These are phyloP conservation scores for Phytophthora pini DNA, from an alignment of 352 stramenopile species.

Conservation along the genomic window DNA sequence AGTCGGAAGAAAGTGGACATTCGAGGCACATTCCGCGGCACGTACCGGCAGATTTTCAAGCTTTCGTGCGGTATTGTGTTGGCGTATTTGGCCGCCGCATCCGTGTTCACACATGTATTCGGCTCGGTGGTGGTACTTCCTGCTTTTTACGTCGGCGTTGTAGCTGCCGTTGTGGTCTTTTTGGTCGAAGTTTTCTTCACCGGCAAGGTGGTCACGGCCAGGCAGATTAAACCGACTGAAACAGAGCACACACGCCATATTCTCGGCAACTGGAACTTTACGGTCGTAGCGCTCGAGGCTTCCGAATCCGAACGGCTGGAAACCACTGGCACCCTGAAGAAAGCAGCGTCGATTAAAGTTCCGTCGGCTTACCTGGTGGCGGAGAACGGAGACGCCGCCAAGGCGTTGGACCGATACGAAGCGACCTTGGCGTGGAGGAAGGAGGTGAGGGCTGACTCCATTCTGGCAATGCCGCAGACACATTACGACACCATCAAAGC, in stretches of 20 bases:
- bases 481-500: conserved; percentile 77
- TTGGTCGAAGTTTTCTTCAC: conserved; percentile 65
- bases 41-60: conserved; percentile 71
- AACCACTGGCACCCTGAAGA: conserved; percentile 20
- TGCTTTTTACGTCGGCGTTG: conserved; percentile 55
- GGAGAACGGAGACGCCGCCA: conserved; percentile 69
- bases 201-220: conserved; percentile 50
- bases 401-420: conserved; percentile 69
- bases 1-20: conserved; percentile 41
- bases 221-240: conserved; percentile 26
- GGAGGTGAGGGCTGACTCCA: conserved; percentile 72
- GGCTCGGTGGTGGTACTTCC: conserved; percentile 57
- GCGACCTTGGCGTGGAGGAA: conserved; percentile 76
- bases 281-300: conserved; percentile 61
- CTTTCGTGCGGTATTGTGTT: conserved; percentile 66
- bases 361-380: conserved; percentile 69
- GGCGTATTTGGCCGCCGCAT: conserved; percentile 55
- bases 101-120: conserved; percentile 61
- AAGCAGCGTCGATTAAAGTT: conserved; percentile 33
- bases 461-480: conserved; percentile 64
- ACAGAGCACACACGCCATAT: conserved; percentile 12
- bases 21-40: conserved; percentile 57
- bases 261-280: conserved; percentile 69
- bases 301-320: conserved; percentile 58
- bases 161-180: conserved; percentile 54